Evolutionary conservation across 2,329 filamentous ascomycete species (phyloP).

Genomic region (Alternaria infectoria): DNA sequence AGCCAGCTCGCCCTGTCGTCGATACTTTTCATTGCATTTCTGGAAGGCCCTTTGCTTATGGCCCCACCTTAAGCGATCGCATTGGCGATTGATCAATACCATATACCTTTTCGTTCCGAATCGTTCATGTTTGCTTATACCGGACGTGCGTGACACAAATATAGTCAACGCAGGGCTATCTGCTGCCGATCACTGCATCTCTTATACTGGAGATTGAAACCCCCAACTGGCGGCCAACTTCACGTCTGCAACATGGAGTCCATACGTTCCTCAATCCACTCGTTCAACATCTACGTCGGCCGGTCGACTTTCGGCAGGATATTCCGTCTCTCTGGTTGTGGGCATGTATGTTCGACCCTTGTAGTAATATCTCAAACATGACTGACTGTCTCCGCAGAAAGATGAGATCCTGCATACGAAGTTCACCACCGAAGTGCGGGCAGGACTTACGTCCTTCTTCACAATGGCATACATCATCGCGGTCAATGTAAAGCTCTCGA

Average conservation of each 20-base stretch:
- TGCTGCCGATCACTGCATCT: background rate
- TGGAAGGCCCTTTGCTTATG: conserved; percentile 13
- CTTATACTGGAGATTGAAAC: conserved; percentile 8
- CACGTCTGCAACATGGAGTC: conserved; percentile 27
- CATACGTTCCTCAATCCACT: conserved; percentile 22
- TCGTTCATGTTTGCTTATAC: conserved; percentile 22
- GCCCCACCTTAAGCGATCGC: conserved; percentile 11
- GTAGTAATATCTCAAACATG: background rate
- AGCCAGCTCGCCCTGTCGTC: conserved; percentile 8
- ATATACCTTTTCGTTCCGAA: conserved; percentile 6
- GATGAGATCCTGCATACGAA: conserved; percentile 75
- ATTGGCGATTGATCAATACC: conserved; percentile 1
- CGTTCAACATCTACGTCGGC: conserved; percentile 33
- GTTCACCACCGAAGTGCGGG: conserved; percentile 84
- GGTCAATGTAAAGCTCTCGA: conserved; percentile 30
- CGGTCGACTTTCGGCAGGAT: conserved; percentile 48
- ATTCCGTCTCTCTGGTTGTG: conserved; percentile 81
- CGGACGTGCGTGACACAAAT: conserved; percentile 9
- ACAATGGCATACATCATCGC: conserved; percentile 53
- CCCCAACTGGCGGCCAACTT: background rate
- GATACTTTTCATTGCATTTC: background rate
- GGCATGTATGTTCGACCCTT: conserved; percentile 68
- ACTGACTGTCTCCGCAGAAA: conserved; percentile 55
- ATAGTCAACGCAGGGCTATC: conserved; percentile 6
- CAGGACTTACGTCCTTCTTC: conserved; percentile 74